phyloP scores from a whole-genome alignment of 2,329 filamentous ascomycete species.

The Incumbomyces delicatus region DNA sequence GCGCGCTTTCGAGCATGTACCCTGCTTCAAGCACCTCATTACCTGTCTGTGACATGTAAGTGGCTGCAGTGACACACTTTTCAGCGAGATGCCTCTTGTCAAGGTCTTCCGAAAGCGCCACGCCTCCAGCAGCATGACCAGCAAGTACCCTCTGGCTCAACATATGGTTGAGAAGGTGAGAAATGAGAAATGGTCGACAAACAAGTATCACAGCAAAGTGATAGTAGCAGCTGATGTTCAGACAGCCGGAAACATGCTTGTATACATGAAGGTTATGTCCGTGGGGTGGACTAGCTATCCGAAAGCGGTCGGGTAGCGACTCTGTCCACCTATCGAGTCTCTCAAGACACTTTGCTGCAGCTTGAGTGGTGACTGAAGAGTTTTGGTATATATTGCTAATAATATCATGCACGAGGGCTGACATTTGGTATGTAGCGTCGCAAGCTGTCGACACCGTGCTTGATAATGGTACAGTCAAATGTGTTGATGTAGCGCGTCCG shows the following conservation, averaged over 20 bases:
- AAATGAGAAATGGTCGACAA: conserved; percentile 47
- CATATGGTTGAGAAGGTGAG: conserved; percentile 30
- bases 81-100: conserved; percentile 32
- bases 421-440: conserved; percentile 24
- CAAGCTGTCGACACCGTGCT: conserved; percentile 20
- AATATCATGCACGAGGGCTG: conserved; percentile 34
- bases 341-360: conserved; percentile 23
- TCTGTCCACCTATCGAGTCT: conserved; percentile 40
- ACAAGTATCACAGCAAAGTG: conserved; percentile 51
- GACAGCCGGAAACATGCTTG: conserved; percentile 37
- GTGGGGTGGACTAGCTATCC: conserved; percentile 22
- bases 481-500: conserved; percentile 33
- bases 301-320: conserved; percentile 28
- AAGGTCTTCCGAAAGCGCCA: not conserved
- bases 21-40: conserved; percentile 38
- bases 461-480: conserved; percentile 23
- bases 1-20: conserved; percentile 43
- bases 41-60: conserved; percentile 46
- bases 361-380: conserved; percentile 28
- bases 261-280: conserved; percentile 12
- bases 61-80: conserved; percentile 47
- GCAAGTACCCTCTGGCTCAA: conserved; percentile 1
- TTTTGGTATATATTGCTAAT: conserved; percentile 32
- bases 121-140: not conserved
- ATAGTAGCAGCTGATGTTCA: conserved; percentile 49